Base-by-base conservation (phyloP, 31 red algal species). In the Bonnemaisonia californica region DNA sequence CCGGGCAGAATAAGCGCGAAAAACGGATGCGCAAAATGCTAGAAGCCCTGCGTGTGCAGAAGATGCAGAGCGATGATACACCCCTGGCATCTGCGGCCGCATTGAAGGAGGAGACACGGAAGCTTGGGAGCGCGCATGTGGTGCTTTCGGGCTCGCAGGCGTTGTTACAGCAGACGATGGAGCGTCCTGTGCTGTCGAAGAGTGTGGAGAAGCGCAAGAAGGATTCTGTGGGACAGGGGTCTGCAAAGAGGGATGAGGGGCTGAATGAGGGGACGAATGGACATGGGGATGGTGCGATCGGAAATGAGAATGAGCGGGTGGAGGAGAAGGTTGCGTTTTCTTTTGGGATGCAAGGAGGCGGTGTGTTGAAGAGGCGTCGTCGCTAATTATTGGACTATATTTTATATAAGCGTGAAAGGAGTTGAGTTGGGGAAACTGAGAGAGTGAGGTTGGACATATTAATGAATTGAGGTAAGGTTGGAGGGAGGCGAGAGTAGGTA, bases 1-100 rank as follows among this genome's bases (percentile, higher is more conserved):
- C 88, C 2, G 80, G 80, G 33, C 81, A 91, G 72, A 80, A 84
- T 57, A 91, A 91, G 82, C 74, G 68, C 54, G 88, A 91, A 41
- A 82, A 81, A 40, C 67, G 77, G 41, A 54, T 91, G 54, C 88
- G 80, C 7, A 81, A 64, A 57, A 74, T 83, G 39, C 58, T 82
- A 22, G 68, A 84, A 41, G 61, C 45, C 45, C 75, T 61, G 18
- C 24, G 39, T 33, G 36, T 54, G 21, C 76, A 30, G 57, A n/a
- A 79, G 28, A 63, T 63, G 56, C 57, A 62, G 38, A 41, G 24
- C 9, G 59, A 61, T 79, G 76, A 79, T 38, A 73, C 69, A 41
- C 59, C 76, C 2, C 57, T 61, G 9, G 76, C 76, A 21, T 64
- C 59, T 63, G 76, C 56, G 36, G 76, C 59, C 19, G 69, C 69